Evolutionary conservation across 1,284 basidiomycete genomes (phyloP).

Genomic region (Kwoniella shivajii): DNA sequence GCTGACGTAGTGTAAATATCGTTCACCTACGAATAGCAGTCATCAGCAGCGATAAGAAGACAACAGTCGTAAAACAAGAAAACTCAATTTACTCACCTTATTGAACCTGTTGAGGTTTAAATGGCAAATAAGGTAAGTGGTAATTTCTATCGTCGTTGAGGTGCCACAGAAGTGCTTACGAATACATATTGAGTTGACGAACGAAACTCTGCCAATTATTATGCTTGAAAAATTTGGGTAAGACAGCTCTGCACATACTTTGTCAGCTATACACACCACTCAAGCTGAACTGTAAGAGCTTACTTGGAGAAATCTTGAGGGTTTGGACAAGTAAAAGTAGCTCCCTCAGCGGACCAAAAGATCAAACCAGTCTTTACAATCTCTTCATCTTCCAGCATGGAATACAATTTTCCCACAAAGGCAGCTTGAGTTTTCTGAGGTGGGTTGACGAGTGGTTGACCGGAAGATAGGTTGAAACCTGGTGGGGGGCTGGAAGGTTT

Average conservation of each 20-base stretch:
- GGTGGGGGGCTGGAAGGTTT: slow-evolving; percentile 27
- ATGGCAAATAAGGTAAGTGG: slow-evolving; percentile 13
- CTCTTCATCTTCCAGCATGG: slow-evolving; percentile 54
- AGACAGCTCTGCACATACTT: slow-evolving; percentile 35
- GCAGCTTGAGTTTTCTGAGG: slow-evolving; percentile 52
- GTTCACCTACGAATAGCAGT: slow-evolving; percentile 48
- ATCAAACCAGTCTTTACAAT: slow-evolving; percentile 49
- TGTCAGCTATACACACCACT: slow-evolving; percentile 20
- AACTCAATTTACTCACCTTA: slow-evolving; percentile 30
- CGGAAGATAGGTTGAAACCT: slow-evolving; percentile 32
- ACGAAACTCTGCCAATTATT: slow-evolving; percentile 57
- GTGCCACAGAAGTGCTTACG: slow-evolving; percentile 30
- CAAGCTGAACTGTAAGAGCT: no score
- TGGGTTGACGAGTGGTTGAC: slow-evolving; percentile 40
- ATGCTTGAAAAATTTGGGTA: slow-evolving; percentile 57
- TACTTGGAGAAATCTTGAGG: slow-evolving; percentile 55
- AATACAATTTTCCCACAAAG: slow-evolving; percentile 54
- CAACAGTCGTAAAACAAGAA: neutral
- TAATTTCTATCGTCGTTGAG: neutral
- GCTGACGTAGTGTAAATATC: slow-evolving; percentile 49
- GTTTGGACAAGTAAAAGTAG: slow-evolving; percentile 54
- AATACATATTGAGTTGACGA: slow-evolving; percentile 57
- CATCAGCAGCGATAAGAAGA: neutral
- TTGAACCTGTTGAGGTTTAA: slow-evolving; percentile 44
- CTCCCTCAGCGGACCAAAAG: slow-evolving; percentile 52